Base-by-base conservation (phyloP, 139 green algal genomes). In the Volvox reticuliferus region DNA sequence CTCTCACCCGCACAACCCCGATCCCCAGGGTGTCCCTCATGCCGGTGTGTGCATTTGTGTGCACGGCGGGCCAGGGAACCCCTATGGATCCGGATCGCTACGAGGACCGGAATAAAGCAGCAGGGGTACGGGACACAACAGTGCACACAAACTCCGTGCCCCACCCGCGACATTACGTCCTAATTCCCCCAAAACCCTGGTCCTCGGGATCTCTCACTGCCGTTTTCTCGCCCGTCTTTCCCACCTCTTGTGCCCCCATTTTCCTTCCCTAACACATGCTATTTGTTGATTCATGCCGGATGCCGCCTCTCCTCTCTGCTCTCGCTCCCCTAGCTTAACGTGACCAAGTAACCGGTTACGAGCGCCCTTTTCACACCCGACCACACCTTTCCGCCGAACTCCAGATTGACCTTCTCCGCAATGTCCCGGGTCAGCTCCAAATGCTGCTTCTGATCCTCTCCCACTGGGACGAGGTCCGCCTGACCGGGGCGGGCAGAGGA, bases 381-480 rank as follows among this genome's bases (percentile, higher is more conserved):
- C 13, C 84, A 0, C 69, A 89, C 85, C 73, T 96, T 97, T 68
- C 98, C 98, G 20, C 98, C 98, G 90, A 96, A 99, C 86, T 97
- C 82, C 36, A 91, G 82, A 96, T 99, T 99, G 80, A 99, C 91
- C 44, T 97, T 96, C 32, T 95, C 93, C 12, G 93, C 95, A 33
- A 99, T 95, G 92, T 99, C 96, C 1, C 97, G 92, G 5, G 97
- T 96, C 32, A 99, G 93, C 96, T 99, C 97, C 79, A 99, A 88
- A 94, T 99, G 98, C 97, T 99, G 98, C 94, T 97, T 97, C 96
- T 99, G 98, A 90, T 99, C 98, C 92, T 99, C 98, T 1, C 98
- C 98, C 68, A 99, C 98, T 1, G 98, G 98, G 78, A 99, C 98
- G 33, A 99, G 92, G 92, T 99, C 98, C 22, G 97, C 94, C 97